Evolutionary conservation across 331 rosid species (phyloP).

Genomic region (Pyracantha coccinea): DNA sequence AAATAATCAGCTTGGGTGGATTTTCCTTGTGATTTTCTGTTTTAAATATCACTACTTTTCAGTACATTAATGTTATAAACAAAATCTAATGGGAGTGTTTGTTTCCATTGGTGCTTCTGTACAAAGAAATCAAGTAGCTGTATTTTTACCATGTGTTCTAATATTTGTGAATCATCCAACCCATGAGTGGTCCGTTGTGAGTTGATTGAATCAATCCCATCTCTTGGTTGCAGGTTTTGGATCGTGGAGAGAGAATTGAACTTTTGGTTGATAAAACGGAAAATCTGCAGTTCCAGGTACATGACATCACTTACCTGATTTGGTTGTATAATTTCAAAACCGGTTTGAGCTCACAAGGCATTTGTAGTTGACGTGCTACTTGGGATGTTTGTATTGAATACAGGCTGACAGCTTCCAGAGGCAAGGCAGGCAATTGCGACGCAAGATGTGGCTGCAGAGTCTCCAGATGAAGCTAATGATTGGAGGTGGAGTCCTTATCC

Average conservation of each 20-base stretch:
- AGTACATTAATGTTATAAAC: neutral
- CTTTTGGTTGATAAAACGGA: conserved; percentile 95
- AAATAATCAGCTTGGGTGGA: no score
- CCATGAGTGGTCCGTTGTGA: neutral
- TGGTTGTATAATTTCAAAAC: neutral
- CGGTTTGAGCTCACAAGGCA: neutral
- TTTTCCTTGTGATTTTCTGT: neutral
- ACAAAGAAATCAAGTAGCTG: neutral
- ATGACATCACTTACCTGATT: neutral
- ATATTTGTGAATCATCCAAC: no score
- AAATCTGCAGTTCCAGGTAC: conserved; percentile 92
- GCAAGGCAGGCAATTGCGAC: conserved; percentile 89
- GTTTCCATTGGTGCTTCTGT: neutral
- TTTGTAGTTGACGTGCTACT: neutral
- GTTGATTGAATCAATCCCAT: neutral
- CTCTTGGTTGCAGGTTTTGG: conserved; percentile 65
- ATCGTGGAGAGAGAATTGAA: conserved; percentile 97
- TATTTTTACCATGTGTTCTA: neutral
- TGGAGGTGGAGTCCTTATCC: conserved; percentile 58
- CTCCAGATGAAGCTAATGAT: conserved; percentile 87
- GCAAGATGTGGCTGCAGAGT: conserved; percentile 98
- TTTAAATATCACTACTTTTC: neutral
- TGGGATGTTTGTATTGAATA: conserved; percentile 7
- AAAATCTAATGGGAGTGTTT: neutral
- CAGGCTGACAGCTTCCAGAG: conserved; percentile 99